phyloP scores from a whole-genome alignment of 164 flowering plant genomes.

The Warburgia ugandensis region DNA sequence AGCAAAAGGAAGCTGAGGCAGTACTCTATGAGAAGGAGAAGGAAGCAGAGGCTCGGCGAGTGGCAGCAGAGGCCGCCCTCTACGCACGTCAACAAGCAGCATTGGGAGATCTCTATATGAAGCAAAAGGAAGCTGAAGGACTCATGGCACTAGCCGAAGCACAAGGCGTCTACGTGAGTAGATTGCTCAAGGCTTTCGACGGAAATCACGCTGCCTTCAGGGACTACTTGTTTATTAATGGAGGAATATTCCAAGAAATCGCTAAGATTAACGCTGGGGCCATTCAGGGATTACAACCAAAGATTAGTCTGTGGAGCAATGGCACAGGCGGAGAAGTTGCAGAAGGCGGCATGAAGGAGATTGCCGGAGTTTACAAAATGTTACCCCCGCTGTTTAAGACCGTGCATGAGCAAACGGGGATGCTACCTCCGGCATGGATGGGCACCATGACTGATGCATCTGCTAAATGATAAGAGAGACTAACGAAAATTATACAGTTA shows the following conservation, averaged over 20 bases:
- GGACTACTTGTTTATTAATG: slow-evolving; percentile 36
- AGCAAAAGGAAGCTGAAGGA: slow-evolving; percentile 23
- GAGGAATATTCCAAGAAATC: slow-evolving; percentile 29
- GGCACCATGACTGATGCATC: too few species aligned
- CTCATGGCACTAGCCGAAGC: slow-evolving; percentile 18
- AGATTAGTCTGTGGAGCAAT: slow-evolving; percentile 27
- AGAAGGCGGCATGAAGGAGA: slow-evolving; percentile 14
- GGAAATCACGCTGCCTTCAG: slow-evolving; percentile 28
- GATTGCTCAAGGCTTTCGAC: slow-evolving; percentile 19
- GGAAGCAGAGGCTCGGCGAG: not conserved
- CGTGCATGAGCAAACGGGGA: slow-evolving; percentile 35
- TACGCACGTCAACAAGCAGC: not conserved
- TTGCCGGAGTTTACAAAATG: slow-evolving; percentile 26
- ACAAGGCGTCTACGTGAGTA: slow-evolving; percentile 25
- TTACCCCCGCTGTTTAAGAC: slow-evolving; percentile 27
- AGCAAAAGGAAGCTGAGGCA: slow-evolving; percentile 34
- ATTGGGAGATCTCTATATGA: slow-evolving; percentile 6
- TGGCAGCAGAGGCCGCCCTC: not conserved
- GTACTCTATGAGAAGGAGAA: slow-evolving; percentile 12
- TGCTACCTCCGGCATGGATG: too few species aligned
- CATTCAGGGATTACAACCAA: slow-evolving; percentile 28
- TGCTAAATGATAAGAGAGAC: too few species aligned
- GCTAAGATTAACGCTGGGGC: slow-evolving; percentile 34
- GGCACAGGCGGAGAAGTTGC: slow-evolving; percentile 6
- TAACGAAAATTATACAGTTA: too few species aligned